Base-by-base conservation (phyloP, 2,329 filamentous ascomycete genomes). In the Pseudonectria buxi region DNA sequence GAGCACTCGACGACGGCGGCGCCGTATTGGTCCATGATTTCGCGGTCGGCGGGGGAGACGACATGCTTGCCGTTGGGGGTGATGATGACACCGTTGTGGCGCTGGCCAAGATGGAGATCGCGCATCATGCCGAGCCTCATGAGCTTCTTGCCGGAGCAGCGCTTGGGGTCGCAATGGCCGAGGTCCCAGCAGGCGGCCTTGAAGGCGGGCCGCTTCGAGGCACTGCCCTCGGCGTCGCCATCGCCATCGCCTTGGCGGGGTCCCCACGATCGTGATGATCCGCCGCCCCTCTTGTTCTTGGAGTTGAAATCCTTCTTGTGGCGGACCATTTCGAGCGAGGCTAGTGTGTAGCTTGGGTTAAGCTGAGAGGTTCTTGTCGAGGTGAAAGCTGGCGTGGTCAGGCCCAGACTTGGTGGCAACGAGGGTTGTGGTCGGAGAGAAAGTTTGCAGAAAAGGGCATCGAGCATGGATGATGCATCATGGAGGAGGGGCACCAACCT, bases 141-240 rank as follows among this genome's bases (percentile, higher is more conserved):
- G 24, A 98, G 74, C 45, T 86, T 81, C 68, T 98, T 98, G 24
- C 92, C 92, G 0, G 89, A 95, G 65, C 92, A 98, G 50, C 90
- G 74, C 63, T 95, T 96, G 7, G 90, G 87, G 56, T 98, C 92
- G 69, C 92, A 98, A 67, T 98, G 92, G 43, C 89, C 90, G 24
- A 98, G 73, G 56, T 98, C 92, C 92, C 92, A 98, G 61, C 90
- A 95, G 40, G 90, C 92, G 32, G 92, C 90, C 65, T 94, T 94
- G 74, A 89, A 95, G 14, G 67, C 55, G 26, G 65, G 79, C 45
- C 52, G 74, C 36, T 52, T 39, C 37, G 53, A 43, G 30, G 49
- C 33, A 24, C 40, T 35, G 35, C 63, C 51, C 44, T 60, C 47
- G 49, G 50, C 49, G 35, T 68, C 59, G 41, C 63, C 51, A 46